Conservation (phyloP, 164 flowering plant species). For the Magnolia officinalis region DNA sequence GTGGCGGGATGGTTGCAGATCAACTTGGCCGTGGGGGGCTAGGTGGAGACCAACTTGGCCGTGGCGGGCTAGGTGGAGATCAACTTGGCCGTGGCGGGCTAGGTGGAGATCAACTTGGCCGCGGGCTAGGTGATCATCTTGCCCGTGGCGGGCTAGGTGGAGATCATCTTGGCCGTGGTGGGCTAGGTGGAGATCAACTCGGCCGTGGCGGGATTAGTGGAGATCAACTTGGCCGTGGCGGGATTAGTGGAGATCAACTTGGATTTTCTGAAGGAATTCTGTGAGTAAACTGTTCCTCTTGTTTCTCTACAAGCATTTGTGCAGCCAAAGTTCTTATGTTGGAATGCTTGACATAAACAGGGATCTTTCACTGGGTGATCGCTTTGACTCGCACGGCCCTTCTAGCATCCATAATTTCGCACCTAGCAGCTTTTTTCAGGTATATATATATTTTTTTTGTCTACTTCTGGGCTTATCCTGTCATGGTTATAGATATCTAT, state of each 20-base stretch:
- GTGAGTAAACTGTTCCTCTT: background rate
- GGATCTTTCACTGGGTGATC: slow-evolving; percentile 15
- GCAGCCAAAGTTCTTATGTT: background rate
- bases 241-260: slow-evolving; percentile 1
- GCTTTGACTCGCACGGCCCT: slow-evolving; percentile 13
- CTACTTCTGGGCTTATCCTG: background rate
- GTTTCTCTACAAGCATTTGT: background rate
- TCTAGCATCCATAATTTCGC: slow-evolving; percentile 10
- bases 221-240: slow-evolving; percentile 1
- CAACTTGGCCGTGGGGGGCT: background rate
- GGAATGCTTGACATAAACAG: slow-evolving; percentile 1
- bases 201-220: background rate
- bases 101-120: background rate
- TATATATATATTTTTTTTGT: background rate
- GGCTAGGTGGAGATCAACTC: slow-evolving; percentile 1
- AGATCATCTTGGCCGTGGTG: slow-evolving; percentile 1
- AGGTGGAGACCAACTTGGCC: background rate
- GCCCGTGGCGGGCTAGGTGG: background rate
- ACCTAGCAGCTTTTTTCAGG: slow-evolving; percentile 13
- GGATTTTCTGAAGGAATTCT: slow-evolving; percentile 4
- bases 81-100: background rate
- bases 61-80: slow-evolving; percentile 1
- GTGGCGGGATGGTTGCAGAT: slow-evolving; percentile 1
- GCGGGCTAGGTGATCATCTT: slow-evolving; percentile 1
- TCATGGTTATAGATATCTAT: background rate